Evolutionary conservation across 2,329 filamentous ascomycete genomes (phyloP).

Genomic region (Coleophoma eucalyptorum): DNA sequence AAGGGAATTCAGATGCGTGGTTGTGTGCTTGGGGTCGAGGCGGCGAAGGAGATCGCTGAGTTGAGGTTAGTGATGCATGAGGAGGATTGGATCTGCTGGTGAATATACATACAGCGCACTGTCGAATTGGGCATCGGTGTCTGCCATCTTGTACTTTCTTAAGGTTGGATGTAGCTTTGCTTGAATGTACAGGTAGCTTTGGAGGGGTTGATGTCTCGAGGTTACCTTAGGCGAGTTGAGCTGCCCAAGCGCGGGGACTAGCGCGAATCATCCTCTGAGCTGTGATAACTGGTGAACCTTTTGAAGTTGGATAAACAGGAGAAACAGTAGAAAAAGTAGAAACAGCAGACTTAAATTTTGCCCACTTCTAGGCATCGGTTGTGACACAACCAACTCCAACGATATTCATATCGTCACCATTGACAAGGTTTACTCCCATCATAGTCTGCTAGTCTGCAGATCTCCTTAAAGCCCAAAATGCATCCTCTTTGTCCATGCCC

Average conservation of each 20-base stretch:
- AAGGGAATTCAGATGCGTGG: conserved; percentile 82
- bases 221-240: background rate
- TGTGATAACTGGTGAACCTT: too few relatives aligned
- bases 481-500: too few relatives aligned
- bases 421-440: too few relatives aligned
- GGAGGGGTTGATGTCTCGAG: conserved; percentile 14
- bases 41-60: conserved; percentile 93
- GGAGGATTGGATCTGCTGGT: background rate
- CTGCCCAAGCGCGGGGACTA: background rate
- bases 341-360: too few relatives aligned
- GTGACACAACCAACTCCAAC: too few relatives aligned
- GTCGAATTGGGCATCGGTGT: conserved; percentile 27
- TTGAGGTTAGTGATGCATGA: background rate
- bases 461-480: too few relatives aligned
- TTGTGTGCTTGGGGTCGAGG: conserved; percentile 90
- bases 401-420: too few relatives aligned
- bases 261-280: background rate
- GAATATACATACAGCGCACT: conserved; percentile 27
- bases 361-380: too few relatives aligned
- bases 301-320: too few relatives aligned
- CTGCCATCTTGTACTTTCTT: conserved; percentile 22
- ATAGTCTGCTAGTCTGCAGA: too few relatives aligned
- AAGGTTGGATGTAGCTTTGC: background rate
- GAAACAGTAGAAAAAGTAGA: too few relatives aligned
- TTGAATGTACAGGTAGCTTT: background rate